Evolutionary conservation across 257 asterid genomes (phyloP).

Genomic region (Solanum rostratum): DNA sequence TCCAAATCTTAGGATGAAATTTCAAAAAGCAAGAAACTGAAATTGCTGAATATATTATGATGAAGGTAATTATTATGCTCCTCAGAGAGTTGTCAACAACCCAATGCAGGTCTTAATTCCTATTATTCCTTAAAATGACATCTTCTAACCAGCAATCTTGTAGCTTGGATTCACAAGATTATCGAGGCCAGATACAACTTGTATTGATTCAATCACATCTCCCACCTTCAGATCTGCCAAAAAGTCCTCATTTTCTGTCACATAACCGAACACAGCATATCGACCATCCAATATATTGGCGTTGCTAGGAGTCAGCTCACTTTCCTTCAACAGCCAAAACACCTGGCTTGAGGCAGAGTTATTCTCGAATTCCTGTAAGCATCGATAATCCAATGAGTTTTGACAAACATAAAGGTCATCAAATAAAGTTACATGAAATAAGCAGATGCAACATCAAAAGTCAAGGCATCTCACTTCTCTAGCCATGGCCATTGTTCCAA

Average conservation of each 20-base stretch:
- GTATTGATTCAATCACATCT: constrained; percentile 83
- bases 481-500: constrained; percentile 99
- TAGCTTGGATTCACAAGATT: constrained; percentile 94
- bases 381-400: neutral
- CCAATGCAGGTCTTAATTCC: neutral
- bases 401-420: neutral
- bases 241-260: constrained; percentile 70
- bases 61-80: constrained; percentile 2
- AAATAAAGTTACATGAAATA: neutral
- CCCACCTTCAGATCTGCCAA: constrained; percentile 97
- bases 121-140: neutral
- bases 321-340: constrained; percentile 95
- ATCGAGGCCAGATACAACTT: constrained; percentile 83
- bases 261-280: constrained; percentile 79
- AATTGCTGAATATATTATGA: neutral
- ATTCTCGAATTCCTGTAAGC: constrained; percentile 78
- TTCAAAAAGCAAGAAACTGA: neutral
- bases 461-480: constrained; percentile 53
- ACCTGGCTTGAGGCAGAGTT: constrained; percentile 97
- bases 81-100: neutral
- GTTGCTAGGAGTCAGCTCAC: constrained; percentile 97
- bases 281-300: constrained; percentile 96
- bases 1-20: neutral
- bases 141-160: constrained; percentile 75
- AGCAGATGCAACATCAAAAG: neutral